Evolutionary conservation across 2,329 filamentous ascomycete genomes (phyloP).

Genomic region (Blastomyces percursus): DNA sequence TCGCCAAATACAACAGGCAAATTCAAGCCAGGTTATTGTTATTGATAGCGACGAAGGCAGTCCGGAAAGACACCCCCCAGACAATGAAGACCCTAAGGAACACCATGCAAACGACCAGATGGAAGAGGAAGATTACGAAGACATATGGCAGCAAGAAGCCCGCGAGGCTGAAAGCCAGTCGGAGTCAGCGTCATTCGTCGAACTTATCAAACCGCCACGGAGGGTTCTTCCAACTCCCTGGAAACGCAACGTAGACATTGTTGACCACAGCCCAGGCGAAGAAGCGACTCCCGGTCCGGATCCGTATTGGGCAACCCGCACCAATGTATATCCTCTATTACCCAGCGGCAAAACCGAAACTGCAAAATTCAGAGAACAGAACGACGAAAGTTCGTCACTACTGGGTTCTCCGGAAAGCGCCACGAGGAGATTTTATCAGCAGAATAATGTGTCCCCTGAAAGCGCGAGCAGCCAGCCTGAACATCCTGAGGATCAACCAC

Average conservation of each 20-base stretch:
- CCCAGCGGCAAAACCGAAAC: conserved; percentile 14
- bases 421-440: conserved; percentile 11
- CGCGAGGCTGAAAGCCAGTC: conserved; percentile 27
- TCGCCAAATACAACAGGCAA: conserved; percentile 34
- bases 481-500: neutral
- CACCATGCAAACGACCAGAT: conserved; percentile 10
- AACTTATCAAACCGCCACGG: conserved; percentile 14
- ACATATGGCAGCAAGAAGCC: conserved; percentile 40
- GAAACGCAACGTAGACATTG: conserved; percentile 21
- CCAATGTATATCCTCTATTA: conserved; percentile 16
- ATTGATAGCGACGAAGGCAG: conserved; percentile 28
- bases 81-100: conserved; percentile 11
- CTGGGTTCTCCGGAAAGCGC: conserved; percentile 14
- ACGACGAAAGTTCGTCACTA: conserved; percentile 13
- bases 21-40: conserved; percentile 34
- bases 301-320: conserved; percentile 21
- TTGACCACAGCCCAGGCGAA: conserved; percentile 17
- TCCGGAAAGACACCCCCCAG: conserved; percentile 1
- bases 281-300: conserved; percentile 19
- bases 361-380: conserved; percentile 13
- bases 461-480: neutral
- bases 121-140: conserved; percentile 29
- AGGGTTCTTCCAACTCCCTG: conserved; percentile 24
- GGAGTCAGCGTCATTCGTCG: conserved; percentile 17
- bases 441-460: neutral